A percentile compares a stretch with the other conserved stretches of the same genome.
phyloP scores from a whole-genome alignment of 192 early-diverging fungal species.

The Oehlia diaphana region DNA sequence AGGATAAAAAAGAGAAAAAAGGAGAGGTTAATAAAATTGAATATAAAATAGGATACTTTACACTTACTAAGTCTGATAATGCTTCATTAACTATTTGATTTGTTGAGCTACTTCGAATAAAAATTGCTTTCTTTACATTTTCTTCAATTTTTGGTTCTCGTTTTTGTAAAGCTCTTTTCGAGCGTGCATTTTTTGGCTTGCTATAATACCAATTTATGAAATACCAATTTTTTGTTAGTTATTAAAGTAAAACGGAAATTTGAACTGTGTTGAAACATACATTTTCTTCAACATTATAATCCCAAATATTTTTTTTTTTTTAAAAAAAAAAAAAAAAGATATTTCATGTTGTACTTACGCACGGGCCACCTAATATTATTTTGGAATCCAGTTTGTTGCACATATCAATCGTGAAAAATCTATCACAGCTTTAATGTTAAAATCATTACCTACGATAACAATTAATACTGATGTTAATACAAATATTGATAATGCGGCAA shows the following conservation, averaged over 20 bases:
- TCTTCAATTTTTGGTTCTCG: constrained; percentile 90
- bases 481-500: background rate
- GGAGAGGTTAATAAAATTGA: background rate
- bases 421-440: background rate
- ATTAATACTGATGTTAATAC: background rate
- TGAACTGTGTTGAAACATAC: background rate
- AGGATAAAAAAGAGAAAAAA: background rate
- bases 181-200: constrained; percentile 87
- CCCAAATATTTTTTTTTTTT: no score
- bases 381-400: no score
- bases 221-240: background rate
- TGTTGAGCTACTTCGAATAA: constrained; percentile 85
- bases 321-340: no score
- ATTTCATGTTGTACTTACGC: no score
- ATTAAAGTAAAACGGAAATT: background rate
- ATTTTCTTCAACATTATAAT: background rate
- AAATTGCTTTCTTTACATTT: constrained; percentile 87
- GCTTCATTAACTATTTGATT: constrained; percentile 82
- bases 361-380: no score
- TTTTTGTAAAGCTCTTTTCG: constrained; percentile 82
- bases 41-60: background rate
- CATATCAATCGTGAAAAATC: no score
- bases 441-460: background rate
- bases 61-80: constrained; percentile 82
- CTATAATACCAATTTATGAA: constrained; percentile 36